A percentile compares a stretch with the other conserved stretches of the same genome.
Evolutionary conservation across 768 basidiomycete genomes (phyloP).

Genomic region (Tylopilus vinaceipallidus): DNA sequence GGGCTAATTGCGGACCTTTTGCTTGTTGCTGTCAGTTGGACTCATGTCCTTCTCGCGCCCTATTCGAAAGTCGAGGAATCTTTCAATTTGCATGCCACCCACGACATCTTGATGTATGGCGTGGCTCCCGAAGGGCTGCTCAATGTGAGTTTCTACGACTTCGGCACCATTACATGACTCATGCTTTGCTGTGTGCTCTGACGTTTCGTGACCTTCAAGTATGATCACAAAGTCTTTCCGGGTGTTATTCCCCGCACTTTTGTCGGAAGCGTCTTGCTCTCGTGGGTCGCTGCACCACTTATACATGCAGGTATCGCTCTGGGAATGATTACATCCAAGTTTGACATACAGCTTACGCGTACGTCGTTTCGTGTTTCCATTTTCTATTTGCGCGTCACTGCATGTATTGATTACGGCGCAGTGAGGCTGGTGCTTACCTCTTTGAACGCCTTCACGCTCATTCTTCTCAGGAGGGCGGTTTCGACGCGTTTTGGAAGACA

Average conservation of each 20-base stretch:
- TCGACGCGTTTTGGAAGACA: slow-evolving; percentile 59
- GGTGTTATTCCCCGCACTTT: slow-evolving; percentile 91
- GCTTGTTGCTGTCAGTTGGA: slow-evolving; percentile 51
- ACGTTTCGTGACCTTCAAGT: slow-evolving; percentile 44
- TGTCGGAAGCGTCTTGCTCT: slow-evolving; percentile 70
- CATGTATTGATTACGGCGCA: slow-evolving; percentile 28
- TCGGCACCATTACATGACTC: slow-evolving; percentile 5
- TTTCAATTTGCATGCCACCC: slow-evolving; percentile 89
- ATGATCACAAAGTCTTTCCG: slow-evolving; percentile 86
- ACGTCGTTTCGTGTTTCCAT: slow-evolving; percentile 23
- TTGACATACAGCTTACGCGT: slow-evolving; percentile 73
- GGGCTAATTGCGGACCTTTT: slow-evolving; percentile 45
- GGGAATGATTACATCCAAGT: slow-evolving; percentile 51
- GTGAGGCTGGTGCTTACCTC: slow-evolving; percentile 74
- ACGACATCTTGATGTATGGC: slow-evolving; percentile 85
- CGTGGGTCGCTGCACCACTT: slow-evolving; percentile 51
- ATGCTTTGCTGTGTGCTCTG: background rate
- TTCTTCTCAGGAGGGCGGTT: slow-evolving; percentile 61
- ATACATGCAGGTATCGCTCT: slow-evolving; percentile 40
- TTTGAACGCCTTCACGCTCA: slow-evolving; percentile 60
- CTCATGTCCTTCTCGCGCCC: slow-evolving; percentile 75
- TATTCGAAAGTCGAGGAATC: slow-evolving; percentile 98
- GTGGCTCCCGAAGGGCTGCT: slow-evolving; percentile 38
- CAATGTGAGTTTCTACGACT: slow-evolving; percentile 42
- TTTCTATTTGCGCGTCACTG: background rate